Conservation (phyloP, 2,329 filamentous ascomycete species). For the Leptosphaerulina australis region DNA sequence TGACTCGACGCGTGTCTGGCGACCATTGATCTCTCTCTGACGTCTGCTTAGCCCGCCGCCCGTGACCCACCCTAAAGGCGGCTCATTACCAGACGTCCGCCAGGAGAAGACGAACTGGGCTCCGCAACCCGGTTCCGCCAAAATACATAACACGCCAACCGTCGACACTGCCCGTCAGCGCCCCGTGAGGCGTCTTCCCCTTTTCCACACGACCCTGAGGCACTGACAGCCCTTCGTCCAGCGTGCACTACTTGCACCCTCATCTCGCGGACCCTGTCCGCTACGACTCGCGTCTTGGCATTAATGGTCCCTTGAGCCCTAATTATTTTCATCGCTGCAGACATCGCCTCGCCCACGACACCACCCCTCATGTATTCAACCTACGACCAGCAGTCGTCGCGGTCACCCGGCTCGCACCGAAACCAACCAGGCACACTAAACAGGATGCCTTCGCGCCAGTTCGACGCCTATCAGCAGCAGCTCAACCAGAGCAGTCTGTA, state of each 20-base stretch:
- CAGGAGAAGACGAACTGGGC: constrained; percentile 32
- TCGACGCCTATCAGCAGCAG: constrained; percentile 73
- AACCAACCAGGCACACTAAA: constrained; percentile 68
- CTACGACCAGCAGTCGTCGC: constrained; percentile 57
- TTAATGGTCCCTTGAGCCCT: constrained; percentile 25
- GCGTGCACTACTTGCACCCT: constrained; percentile 11
- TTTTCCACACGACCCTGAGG: constrained; percentile 14
- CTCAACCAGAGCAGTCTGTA: constrained; percentile 70
- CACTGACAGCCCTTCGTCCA: constrained; percentile 5
- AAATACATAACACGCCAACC: constrained; percentile 25
- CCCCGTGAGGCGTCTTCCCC: constrained; percentile 26
- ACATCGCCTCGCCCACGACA: constrained; percentile 24
- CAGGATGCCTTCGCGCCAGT: constrained; percentile 76
- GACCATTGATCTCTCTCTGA: constrained; percentile 16
- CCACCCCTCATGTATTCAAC: constrained; percentile 44
- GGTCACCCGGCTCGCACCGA: constrained; percentile 76
- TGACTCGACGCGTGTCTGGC: constrained; percentile 16
- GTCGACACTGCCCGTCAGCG: constrained; percentile 26
- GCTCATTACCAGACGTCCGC: constrained; percentile 12
- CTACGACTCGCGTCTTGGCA: constrained; percentile 20
- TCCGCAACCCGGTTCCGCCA: constrained; percentile 27
- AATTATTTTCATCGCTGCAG: constrained; percentile 32
- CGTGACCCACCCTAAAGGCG: constrained; percentile 26
- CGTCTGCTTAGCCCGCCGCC: constrained; percentile 23
- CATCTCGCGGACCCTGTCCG: constrained; percentile 24